Base-by-base conservation (phyloP, 176 grass and related monocot genomes). In the Musa beccarii region DNA sequence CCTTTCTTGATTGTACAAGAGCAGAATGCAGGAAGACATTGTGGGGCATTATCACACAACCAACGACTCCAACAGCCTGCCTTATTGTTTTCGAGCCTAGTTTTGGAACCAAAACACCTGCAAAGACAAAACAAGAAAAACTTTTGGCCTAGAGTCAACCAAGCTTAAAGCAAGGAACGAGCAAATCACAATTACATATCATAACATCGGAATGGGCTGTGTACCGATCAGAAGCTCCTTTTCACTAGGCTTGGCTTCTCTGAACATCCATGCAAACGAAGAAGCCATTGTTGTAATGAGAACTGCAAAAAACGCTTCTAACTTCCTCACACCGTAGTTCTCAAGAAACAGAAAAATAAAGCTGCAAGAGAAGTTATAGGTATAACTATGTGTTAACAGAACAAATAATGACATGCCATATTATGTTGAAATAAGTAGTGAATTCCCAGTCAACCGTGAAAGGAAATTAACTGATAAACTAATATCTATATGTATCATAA, bases 41-140 rank as follows among this genome's bases (percentile, higher is more conserved):
- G 13, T 74, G 72, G 1, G 72, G 72, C 72, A 74, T 74, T 74
- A 74, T 74, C n/a, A 74, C 72, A 17, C 72, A 74, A 57, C 72
- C 72, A 56, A 74, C 72, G 8, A 74, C 72, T 9, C 72, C 72
- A 16, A 74, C 72, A 34, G 72, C 72, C 53, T 57, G 53, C 3
- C 53, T 74, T 74, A 74, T 74, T 16, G 72, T 74, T 57, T 74
- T 74, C 1, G 72, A 74, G 11, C 72, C 72, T 28, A 74, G 24
- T 74, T 74, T 74, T 55, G 72, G 72, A 74, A 74, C 52, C 53
- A 74, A 74, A 74, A 74, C 53, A 34, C 72, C 72, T 74, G 53
- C 16, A 70, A 11, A 51, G 68, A n/a, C 8, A 55, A 24, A 17
- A 74, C 10, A 29, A 56, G 53, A 57, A 21, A 11, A 54, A 54